These are phyloP conservation scores for Corchorus olitorius DNA, from an alignment of 345 rosid species.

Conservation along the genomic window DNA sequence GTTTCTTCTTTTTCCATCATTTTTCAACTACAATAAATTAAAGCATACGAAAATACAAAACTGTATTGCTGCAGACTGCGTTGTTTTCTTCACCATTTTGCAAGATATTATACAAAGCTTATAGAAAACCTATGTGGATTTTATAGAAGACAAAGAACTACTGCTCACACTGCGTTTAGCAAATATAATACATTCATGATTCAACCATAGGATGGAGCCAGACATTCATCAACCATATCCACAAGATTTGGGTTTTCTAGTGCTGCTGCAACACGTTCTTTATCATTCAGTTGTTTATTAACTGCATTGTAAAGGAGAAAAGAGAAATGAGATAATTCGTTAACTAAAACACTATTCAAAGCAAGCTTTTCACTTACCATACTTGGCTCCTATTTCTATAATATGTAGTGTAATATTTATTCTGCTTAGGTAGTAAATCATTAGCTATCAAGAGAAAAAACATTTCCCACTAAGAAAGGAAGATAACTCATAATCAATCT, in stretches of 20 bases:
- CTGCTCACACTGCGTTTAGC: background rate
- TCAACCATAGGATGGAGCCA: constrained; percentile 67
- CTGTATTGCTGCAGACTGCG: no score
- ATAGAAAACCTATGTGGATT: background rate
- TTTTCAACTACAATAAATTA: no score
- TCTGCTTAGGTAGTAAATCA: background rate
- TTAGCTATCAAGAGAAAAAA: background rate
- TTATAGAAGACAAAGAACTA: background rate
- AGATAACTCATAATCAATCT: background rate
- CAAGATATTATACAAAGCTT: background rate
- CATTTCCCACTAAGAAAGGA: background rate
- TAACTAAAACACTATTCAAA: background rate
- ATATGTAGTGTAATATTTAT: background rate
- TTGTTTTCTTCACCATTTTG: no score
- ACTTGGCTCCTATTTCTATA: background rate
- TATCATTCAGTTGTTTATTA: constrained; percentile 89
- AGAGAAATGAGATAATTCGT: background rate
- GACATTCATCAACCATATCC: constrained; percentile 87
- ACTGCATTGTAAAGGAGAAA: constrained; percentile 48
- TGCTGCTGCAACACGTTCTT: constrained; percentile 94
- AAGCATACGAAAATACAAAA: no score
- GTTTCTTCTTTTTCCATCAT: no score
- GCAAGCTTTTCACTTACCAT: background rate
- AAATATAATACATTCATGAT: background rate
- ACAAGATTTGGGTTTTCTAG: constrained; percentile 89